Base-by-base conservation (phyloP, 176 grass and related monocot species). In the Bonia amplexicaulis region DNA sequence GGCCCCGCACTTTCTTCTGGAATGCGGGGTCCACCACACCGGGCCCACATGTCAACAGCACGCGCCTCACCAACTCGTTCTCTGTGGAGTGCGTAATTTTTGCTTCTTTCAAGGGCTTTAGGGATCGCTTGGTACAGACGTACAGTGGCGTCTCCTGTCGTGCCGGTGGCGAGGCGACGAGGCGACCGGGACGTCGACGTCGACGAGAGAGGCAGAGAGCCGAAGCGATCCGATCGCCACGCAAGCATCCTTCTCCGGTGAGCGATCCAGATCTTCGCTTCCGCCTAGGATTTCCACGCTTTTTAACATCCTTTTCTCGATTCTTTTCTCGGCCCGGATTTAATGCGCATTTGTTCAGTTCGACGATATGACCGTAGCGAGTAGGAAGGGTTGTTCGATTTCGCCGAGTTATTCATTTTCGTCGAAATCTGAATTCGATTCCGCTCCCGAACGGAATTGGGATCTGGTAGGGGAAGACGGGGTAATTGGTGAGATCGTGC, bases 101-200 rank as follows among this genome's bases (percentile, higher is more conserved):
- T n/a, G 15, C 12, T 25, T 65, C 70, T 60, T 3, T 46, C 15
- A 48, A 58, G 14, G 1, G 12, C 5, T 67, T 19, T 31, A 29
- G 57, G 14, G 54, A 35, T 51, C 57, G 55, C 69, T 25, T 59
- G 39, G 19, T 11, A 23, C n/a, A n/a, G n/a, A n/a, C n/a, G n/a
- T n/a, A n/a, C 20, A 9, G 65, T 55, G 22, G 15, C 48, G 48
- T 69, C 48, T 11, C 79, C 41, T 37, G 26, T 53, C 45, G 45
- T 79, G 79, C 40, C 53, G 40, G 67, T 41, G 81, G 12, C 69
- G 81, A 61, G 81, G 12, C 69, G 81, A 61, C 69, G 42, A 73
- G 41, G 53, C 55, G 41, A 37, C 41, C 7, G 40, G 54, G 40
- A 9, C 51, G 51, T 1, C 65, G 51, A 41, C 66, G 66, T 13